Percentiles rank a stretch among this genome's conserved stretches.
These are phyloP conservation scores for Apiospora arundinis DNA, from an alignment of 2,329 filamentous ascomycete species.

Conservation along the genomic window DNA sequence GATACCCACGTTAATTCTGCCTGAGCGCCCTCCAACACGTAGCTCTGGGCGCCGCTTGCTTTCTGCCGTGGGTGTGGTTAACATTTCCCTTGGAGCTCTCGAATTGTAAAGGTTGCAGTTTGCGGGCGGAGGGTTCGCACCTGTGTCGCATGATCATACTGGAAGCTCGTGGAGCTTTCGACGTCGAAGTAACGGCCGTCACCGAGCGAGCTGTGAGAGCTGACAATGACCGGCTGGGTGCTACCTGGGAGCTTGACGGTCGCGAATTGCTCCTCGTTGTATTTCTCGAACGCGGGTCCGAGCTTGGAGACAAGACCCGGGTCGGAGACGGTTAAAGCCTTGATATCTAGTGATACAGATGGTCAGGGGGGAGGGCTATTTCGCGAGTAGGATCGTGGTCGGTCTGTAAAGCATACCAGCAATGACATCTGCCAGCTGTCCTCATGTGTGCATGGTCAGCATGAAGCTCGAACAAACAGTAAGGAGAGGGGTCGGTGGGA, in stretches of 20 bases:
- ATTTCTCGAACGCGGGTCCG: constrained; percentile 84
- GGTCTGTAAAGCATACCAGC: constrained; percentile 64
- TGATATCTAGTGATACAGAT: constrained; percentile 73
- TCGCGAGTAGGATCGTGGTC: constrained; percentile 4
- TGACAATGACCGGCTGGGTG: constrained; percentile 84
- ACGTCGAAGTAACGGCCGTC: constrained; percentile 88
- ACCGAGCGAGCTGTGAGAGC: constrained; percentile 82
- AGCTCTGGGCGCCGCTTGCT: constrained; percentile 81
- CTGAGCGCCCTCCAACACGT: constrained; percentile 78
- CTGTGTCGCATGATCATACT: constrained; percentile 84
- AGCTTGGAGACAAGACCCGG: constrained; percentile 74
- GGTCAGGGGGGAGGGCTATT: constrained; percentile 24
- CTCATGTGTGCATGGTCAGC: neutral
- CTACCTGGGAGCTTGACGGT: constrained; percentile 89
- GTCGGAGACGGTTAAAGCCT: constrained; percentile 76
- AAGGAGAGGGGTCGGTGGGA: constrained; percentile 23
- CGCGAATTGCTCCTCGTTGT: constrained; percentile 94
- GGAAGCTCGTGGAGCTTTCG: constrained; percentile 86
- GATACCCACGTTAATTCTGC: constrained; percentile 76
- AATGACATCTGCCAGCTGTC: constrained; percentile 84
- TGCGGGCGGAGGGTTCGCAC: constrained; percentile 46
- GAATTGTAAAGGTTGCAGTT: neutral
- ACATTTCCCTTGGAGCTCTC: constrained; percentile 3
- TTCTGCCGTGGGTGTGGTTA: constrained; percentile 57
- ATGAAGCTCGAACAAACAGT: neutral